These are phyloP conservation scores for Salix caprea DNA, from an alignment of 345 rosid species.

Conservation along the genomic window DNA sequence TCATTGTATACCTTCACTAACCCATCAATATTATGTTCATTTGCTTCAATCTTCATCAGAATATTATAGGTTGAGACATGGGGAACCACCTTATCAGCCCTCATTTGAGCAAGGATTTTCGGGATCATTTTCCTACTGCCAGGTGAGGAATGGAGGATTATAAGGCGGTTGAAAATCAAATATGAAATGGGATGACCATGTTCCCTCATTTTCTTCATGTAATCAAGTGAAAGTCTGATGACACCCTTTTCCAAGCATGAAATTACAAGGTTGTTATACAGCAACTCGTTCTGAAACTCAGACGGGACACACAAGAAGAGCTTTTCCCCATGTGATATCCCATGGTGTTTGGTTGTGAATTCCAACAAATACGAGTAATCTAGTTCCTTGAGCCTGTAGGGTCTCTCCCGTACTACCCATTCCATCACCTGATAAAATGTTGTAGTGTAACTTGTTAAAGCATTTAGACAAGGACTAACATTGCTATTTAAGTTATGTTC, in stretches of 20 bases:
- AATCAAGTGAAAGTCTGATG: slow-evolving; percentile 63
- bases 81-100: slow-evolving; percentile 72
- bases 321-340: slow-evolving; percentile 66
- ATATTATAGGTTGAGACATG: slow-evolving; percentile 86
- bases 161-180: slow-evolving; percentile 77
- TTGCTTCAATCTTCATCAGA: slow-evolving; percentile 87
- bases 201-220: slow-evolving; percentile 96
- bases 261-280: slow-evolving; percentile 80
- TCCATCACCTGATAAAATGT: slow-evolving; percentile 68
- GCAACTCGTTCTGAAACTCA: slow-evolving; percentile 85
- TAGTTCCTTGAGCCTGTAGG: slow-evolving; percentile 70
- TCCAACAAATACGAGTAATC: slow-evolving; percentile 84
- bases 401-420: slow-evolving; percentile 89
- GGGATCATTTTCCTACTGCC: slow-evolving; percentile 60
- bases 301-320: slow-evolving; percentile 61
- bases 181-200: slow-evolving; percentile 61
- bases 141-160: slow-evolving; percentile 69
- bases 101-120: slow-evolving; percentile 72
- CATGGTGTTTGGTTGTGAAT: slow-evolving; percentile 71
- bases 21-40: slow-evolving; percentile 69
- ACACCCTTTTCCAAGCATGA: slow-evolving; percentile 77
- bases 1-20: slow-evolving; percentile 52
- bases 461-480: slow-evolving; percentile 1
- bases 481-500: neutral
- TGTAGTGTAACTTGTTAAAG: neutral